phyloP scores from a whole-genome alignment of 768 basidiomycete genomes.

The Boletales sp. region DNA sequence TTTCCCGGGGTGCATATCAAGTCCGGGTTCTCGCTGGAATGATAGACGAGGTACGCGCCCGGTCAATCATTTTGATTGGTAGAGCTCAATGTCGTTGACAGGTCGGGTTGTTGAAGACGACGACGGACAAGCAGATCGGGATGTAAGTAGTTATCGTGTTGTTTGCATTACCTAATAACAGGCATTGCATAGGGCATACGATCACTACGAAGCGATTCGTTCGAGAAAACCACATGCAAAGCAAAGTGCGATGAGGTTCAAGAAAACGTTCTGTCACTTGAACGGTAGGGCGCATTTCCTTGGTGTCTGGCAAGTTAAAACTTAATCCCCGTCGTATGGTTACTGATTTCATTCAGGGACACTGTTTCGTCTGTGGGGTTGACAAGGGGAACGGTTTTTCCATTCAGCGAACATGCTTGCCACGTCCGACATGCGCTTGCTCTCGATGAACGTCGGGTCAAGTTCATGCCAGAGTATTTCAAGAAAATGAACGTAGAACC shows the following conservation, averaged over 20 bases:
- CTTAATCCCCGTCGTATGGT: background rate
- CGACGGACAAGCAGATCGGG: constrained; percentile 33
- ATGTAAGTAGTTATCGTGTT: constrained; percentile 6
- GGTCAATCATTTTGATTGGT: background rate
- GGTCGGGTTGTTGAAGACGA: constrained; percentile 31
- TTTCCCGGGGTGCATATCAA: constrained; percentile 44
- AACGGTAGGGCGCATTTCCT: constrained; percentile 46
- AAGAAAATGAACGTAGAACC: constrained; percentile 25
- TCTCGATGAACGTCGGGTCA: constrained; percentile 58
- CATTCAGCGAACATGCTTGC: constrained; percentile 50
- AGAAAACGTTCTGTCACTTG: constrained; percentile 41
- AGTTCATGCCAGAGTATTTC: constrained; percentile 48
- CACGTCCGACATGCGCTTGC: constrained; percentile 65
- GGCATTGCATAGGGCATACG: constrained; percentile 9
- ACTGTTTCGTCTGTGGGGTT: constrained; percentile 64
- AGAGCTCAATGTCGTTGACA: constrained; percentile 1
- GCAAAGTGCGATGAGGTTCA: constrained; percentile 32
- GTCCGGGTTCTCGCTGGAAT: constrained; percentile 40
- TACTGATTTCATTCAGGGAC: constrained; percentile 43
- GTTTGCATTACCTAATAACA: background rate
- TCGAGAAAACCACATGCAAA: constrained; percentile 14
- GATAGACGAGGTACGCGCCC: constrained; percentile 30
- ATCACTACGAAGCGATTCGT: constrained; percentile 11
- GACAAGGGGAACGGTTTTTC: constrained; percentile 39
- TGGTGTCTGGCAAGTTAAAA: constrained; percentile 44